Evolutionary conservation across 1,139 yeast genomes (phyloP), one percentile per base, ranked within the genome.

Genomic region (Meyerozyma carpophila): DNA sequence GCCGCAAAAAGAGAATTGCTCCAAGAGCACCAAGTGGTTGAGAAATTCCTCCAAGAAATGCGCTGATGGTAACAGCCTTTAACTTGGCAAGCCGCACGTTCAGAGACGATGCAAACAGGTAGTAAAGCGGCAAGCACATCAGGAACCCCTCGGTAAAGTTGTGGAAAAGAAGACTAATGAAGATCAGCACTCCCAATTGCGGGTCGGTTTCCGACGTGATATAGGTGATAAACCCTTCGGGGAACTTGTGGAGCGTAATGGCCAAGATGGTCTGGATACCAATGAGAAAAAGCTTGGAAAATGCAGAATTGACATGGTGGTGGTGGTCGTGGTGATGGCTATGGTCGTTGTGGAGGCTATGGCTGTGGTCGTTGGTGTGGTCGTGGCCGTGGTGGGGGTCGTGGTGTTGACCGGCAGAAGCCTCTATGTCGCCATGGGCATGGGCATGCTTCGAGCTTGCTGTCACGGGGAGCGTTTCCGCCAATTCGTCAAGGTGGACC

Each of bases 121-220:
- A 77, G 58, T 83, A 93, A 37, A 93, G 68, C 0, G 98, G 98
- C 45, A 91, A 71, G 16, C 96, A 89, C 87, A 93, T 90, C 21
- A 94, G 81, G 59, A 93, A 90, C 0, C 98, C 98, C 62, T 93
- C 98, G n/a, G 91, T 84, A 52, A 89, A 82, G 62, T 93, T 93
- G 65, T 93, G 98, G 27, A 91, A 79, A 18, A 91, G 79, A 54
- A 93, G 73, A 44, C 96, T 89, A 21, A 90, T 60, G 56, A 93
- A 91, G 10, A 93, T 88, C 14, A 88, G 77, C 29, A 89, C 57
- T 0, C 98, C 98, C 27, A 90, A 65, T 41, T 75, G 66, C 1
- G 84, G 81, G 56, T 87, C 81, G 1, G 95, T 87, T 50, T 81
- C 80, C 0, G 90, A 75, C 0, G 95, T 85, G 1, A 91, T 80